Percentiles rank a stretch among this genome's conserved stretches.
Conservation (phyloP, 768 basidiomycete species). For the Tulasnella sp. region DNA sequence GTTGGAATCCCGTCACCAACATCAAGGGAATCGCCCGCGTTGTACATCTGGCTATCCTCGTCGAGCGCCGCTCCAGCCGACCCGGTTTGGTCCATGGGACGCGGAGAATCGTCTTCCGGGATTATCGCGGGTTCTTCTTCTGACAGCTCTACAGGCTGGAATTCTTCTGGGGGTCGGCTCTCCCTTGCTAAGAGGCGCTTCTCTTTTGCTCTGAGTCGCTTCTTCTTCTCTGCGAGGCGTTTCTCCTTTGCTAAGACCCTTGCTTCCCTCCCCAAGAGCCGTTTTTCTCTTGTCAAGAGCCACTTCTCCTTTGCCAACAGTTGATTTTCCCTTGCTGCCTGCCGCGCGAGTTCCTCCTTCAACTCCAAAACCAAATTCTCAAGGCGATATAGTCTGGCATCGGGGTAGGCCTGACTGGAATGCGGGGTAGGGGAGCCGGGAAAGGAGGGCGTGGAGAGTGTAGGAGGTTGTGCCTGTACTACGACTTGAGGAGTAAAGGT, state of each 20-base stretch:
- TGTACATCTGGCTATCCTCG: neutral
- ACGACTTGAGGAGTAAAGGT: neutral
- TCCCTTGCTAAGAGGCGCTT: neutral
- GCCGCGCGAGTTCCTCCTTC: neutral
- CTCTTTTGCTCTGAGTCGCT: neutral
- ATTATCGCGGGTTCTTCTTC: neutral
- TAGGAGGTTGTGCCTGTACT: neutral
- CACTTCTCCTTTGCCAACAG: neutral
- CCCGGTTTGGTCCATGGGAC: neutral
- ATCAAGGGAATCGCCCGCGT: too few species aligned
- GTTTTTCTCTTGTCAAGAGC: neutral
- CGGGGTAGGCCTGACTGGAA: too few species aligned
- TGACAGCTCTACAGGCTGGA: neutral
- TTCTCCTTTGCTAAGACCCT: neutral
- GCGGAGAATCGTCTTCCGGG: neutral
- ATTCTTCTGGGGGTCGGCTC: neutral
- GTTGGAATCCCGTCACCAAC: too few species aligned
- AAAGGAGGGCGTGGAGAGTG: neutral
- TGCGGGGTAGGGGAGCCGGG: neutral
- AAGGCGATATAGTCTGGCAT: neutral
- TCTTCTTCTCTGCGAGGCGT: neutral
- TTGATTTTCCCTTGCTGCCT: neutral
- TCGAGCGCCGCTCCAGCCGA: neutral
- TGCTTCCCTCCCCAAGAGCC: neutral
- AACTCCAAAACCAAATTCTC: neutral